Conservation (phyloP, 495 filamentous ascomycete species). For the Amniculicola lignicola region DNA sequence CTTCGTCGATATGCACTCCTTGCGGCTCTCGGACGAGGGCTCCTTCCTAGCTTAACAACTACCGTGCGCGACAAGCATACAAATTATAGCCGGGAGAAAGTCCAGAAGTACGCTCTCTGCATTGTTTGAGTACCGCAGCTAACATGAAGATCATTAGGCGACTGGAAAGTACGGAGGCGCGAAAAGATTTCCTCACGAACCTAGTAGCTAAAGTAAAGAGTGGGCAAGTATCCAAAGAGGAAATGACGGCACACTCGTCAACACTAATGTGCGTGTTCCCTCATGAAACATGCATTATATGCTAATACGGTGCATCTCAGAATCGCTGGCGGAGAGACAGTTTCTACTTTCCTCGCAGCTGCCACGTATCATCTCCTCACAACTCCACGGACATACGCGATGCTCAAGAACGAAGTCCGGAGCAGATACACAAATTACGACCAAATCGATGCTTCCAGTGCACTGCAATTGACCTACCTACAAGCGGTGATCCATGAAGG, state of each 20-base stretch:
- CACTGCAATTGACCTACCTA: constrained; percentile 28
- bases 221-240: constrained; percentile 5
- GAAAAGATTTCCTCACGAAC: constrained; percentile 5
- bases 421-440: neutral
- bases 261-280: constrained; percentile 4
- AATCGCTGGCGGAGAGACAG: constrained; percentile 37
- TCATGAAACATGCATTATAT: neutral
- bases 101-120: neutral
- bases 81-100: neutral
- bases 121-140: neutral
- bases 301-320: constrained; percentile 2
- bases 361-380: constrained; percentile 21
- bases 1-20: neutral
- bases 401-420: neutral
- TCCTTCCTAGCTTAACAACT: neutral
- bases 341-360: constrained; percentile 29
- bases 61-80: neutral
- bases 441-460: constrained; percentile 22
- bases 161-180: neutral
- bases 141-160: neutral
- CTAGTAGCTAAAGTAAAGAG: neutral
- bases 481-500: constrained; percentile 35
- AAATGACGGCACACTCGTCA: constrained; percentile 12
- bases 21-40: neutral
- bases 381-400: neutral